Evolutionary conservation across 2,329 filamentous ascomycete species (phyloP).

Genomic region (Diaporthe citrichinensis): DNA sequence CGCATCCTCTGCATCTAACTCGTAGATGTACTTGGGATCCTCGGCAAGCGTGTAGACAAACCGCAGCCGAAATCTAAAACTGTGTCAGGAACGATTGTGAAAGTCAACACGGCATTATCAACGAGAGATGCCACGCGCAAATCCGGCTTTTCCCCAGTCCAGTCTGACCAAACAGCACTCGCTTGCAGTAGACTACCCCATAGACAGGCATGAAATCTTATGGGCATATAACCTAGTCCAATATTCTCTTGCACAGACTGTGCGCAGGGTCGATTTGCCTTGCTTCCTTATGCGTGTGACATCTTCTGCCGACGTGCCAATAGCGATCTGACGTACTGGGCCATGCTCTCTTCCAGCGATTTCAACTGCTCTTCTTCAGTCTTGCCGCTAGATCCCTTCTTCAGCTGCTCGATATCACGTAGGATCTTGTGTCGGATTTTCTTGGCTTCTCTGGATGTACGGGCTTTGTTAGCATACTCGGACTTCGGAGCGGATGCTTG

Average conservation of each 20-base stretch:
- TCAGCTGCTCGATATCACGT: conserved; percentile 44
- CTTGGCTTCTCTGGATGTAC: conserved; percentile 41
- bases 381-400: conserved; percentile 48
- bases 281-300: conserved; percentile 18
- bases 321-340: conserved; percentile 48
- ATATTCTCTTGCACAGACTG: background rate
- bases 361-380: conserved; percentile 47
- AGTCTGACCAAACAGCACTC: conserved; percentile 9
- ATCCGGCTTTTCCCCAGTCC: background rate
- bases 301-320: background rate
- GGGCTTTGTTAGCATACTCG: conserved; percentile 18
- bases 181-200: background rate
- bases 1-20: conserved; percentile 74
- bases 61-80: conserved; percentile 66
- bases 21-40: conserved; percentile 71
- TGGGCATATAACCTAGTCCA: too few species aligned
- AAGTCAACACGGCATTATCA: conserved; percentile 7
- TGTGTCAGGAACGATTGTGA: conserved; percentile 36
- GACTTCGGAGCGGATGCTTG: background rate
- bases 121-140: conserved; percentile 7
- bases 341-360: conserved; percentile 49
- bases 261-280: background rate
- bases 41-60: conserved; percentile 81
- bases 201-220: background rate
- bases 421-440: conserved; percentile 48